Conservation (phyloP, 305 asterid genomes). For the Rubia occidens region DNA sequence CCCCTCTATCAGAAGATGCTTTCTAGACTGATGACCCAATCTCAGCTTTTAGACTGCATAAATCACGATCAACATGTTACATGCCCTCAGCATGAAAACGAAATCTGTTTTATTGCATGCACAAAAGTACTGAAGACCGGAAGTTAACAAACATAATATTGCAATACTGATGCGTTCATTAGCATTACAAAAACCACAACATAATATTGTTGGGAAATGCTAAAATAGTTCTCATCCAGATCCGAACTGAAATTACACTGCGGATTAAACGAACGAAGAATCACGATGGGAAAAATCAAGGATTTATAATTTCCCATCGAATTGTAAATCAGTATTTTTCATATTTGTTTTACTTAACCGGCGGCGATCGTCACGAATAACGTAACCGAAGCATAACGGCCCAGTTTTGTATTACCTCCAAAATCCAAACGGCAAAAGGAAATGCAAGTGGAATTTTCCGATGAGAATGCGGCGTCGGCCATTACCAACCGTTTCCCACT, state of each 20-base stretch:
- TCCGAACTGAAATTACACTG: neutral
- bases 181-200: neutral
- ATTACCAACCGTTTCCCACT: conserved; percentile 15
- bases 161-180: neutral
- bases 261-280: neutral
- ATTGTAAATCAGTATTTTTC: neutral
- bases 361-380: neutral
- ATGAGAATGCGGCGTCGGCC: conserved; percentile 17
- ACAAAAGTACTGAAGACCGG: neutral
- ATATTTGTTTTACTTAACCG: neutral
- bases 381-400: neutral
- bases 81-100: neutral
- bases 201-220: neutral
- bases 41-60: conserved; percentile 20
- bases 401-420: conserved; percentile 1
- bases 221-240: neutral
- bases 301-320: neutral
- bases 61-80: conserved; percentile 8
- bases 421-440: neutral
- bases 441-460: conserved; percentile 11
- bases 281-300: neutral
- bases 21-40: neutral
- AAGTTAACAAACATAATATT: neutral
- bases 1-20: conserved; percentile 14
- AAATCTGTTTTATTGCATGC: neutral